Base-by-base conservation (phyloP, 495 filamentous ascomycete species). In the Neurospora hispaniola region DNA sequence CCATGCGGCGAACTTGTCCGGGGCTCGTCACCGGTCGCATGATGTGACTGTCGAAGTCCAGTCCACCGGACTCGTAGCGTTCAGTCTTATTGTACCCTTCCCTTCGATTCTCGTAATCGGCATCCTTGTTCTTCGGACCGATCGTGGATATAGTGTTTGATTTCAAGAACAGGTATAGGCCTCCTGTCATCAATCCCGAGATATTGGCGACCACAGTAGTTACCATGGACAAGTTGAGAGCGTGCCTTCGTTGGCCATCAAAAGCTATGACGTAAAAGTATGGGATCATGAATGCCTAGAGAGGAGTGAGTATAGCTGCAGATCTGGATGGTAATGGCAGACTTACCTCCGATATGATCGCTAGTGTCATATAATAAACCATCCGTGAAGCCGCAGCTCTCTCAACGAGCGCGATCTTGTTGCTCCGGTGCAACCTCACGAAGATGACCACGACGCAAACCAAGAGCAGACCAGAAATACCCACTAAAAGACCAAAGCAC, bases 151-250 rank as follows among this genome's bases (percentile, higher is more conserved):
- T 73, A 0, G 80, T 82, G 70, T 80, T 83, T 4, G 81, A 84
- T 73, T 85, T 85, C 73, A 86, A 79, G 71, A 85, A 85, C 5
- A 86, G 78, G 71, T 86, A 83, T 41, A 86, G 79, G 5, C 82
- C 82, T 35, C 84, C 84, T 5, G 82, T 85, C 81, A 82, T 82
- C 42, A 86, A 74, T 0, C 84, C 84, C 0, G 84, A 84, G 1
- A 86, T 78, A 62, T 84, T 85, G n/a, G 84, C 81, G 6, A 83
- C 84, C 8, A 86, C 84, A 10, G 84, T 79, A 31, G 82, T 80
- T 42, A 86, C 79, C 84, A 85, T 85, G 4, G 80, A 80, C 2
- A 86, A 69, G 7, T 79, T 83, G 23, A 82, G 74, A 4, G 78
- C 75, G 23, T 79, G 76, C 43, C 71, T 73, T 41, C 73, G 70